Evolutionary conservation across 176 grass and related monocot genomes (phyloP), one percentile per base, ranked within the genome.

Genomic region (Carex pumila): DNA sequence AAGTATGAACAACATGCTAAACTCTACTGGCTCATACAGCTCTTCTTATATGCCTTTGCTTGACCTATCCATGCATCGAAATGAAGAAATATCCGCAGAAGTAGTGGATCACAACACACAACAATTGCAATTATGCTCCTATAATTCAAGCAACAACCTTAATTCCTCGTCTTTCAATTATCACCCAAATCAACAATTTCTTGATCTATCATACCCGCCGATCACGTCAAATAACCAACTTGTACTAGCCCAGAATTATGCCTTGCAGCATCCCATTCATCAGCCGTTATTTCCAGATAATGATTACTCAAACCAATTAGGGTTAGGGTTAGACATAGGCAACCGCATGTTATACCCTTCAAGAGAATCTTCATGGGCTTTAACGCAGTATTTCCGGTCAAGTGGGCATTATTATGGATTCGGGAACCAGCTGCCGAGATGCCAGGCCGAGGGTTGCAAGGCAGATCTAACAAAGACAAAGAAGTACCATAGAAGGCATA

Each of bases 371-470:
- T 67, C 64, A 2, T 67, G 64, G 64, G 64, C 37, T 39, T 39
- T 39, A 39, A 39, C 5, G 37, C 64, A 67, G 9, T 67, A 36
- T 25, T 36, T 67, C 64, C 3, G 5, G 64, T 67, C 64, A 6
- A 34, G 64, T 1, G 64, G 31, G 12, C 31, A 12, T 67, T 67
- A 88, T 0, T 87, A 91, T 79, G 85, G 86, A 12, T 89, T 92
- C 61, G 90, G 89, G 5, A 87, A 88, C 80, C 90, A 94, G 65
- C 92, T 86, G 47, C 92, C 92, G n/a, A 56, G 90, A 13, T 94
- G 92, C 86, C 92, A 94, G 70, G 92, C 88, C 0, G 92, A 94
- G 84, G 92, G 92, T 0, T 94, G 92, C 86, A 94, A 87, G 90
- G 92, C 92, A 32, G 88, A 94, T 58, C 92, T 94, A 75, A 91